Percentiles rank a stretch among this genome's conserved stretches.
Conservation (phyloP, 345 rosid species). For the Populus ilicifolia region DNA sequence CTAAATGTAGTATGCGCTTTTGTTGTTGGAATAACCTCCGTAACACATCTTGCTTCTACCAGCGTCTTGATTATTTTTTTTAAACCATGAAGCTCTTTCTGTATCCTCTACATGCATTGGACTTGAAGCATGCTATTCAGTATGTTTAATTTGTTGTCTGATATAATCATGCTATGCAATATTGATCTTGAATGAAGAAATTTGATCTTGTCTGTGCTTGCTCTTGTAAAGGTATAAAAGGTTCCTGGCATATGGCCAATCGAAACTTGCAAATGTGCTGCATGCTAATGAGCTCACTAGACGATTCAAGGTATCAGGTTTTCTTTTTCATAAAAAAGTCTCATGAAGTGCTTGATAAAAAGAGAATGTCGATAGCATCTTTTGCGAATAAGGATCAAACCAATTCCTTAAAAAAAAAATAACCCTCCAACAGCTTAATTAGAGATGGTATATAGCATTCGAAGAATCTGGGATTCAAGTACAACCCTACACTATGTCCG, state of each 20-base stretch:
- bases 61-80: neutral
- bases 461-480: neutral
- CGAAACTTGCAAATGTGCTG: slow-evolving; percentile 1
- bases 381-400: neutral
- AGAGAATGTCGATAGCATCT: neutral
- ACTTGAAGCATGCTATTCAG: neutral
- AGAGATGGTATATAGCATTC: neutral
- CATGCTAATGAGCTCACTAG: slow-evolving; percentile 6
- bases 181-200: neutral
- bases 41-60: neutral
- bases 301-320: neutral
- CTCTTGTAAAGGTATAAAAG: slow-evolving; percentile 40
- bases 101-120: neutral
- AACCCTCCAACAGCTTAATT: neutral
- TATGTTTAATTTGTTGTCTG: neutral
- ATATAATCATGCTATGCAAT: neutral
- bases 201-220: neutral
- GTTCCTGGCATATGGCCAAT: slow-evolving; percentile 42
- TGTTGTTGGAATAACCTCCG: no score
- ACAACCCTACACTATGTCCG: neutral
- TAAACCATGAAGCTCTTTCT: neutral
- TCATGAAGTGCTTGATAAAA: neutral
- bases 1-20: neutral
- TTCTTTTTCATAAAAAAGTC: slow-evolving; percentile 1
- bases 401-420: neutral